phyloP scores from a whole-genome alignment of 2,329 filamentous ascomycete genomes.

The Colletotrichum tropicicola region DNA sequence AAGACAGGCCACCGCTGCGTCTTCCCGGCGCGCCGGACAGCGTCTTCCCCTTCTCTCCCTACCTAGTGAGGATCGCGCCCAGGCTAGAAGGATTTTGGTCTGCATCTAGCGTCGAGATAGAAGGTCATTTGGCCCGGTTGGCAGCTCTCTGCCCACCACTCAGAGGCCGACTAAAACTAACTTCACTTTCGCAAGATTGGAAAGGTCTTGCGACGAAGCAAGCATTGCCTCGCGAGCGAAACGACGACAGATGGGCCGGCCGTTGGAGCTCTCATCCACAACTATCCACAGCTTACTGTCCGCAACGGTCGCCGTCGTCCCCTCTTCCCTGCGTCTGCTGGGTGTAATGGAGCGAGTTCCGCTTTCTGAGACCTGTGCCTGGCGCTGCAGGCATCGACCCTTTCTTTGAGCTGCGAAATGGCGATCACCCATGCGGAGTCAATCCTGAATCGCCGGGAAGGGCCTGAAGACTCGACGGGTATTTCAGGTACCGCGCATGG shows the following conservation, averaged over 20 bases:
- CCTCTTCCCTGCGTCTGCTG: too few species aligned
- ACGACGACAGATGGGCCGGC: too few species aligned
- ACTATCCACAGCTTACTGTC: too few species aligned
- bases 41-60: neutral
- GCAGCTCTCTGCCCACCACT: too few species aligned
- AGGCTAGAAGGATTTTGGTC: slow-evolving; percentile 12
- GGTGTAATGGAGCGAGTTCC: neutral
- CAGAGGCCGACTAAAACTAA: too few species aligned
- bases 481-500: neutral
- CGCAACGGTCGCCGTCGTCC: too few species aligned
- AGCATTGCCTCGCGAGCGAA: too few species aligned
- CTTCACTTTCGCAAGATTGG: slow-evolving; percentile 7
- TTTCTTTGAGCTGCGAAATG: slow-evolving; percentile 6
- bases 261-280: too few species aligned
- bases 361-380: slow-evolving; percentile 8
- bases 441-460: neutral
- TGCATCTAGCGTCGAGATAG: slow-evolving; percentile 7
- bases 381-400: slow-evolving; percentile 25
- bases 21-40: slow-evolving; percentile 17
- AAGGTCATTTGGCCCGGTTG: slow-evolving; percentile 13
- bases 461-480: neutral
- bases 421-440: neutral
- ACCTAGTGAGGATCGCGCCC: neutral
- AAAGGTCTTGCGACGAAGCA: too few species aligned
- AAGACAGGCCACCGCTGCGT: slow-evolving; percentile 24